Evolutionary conservation across 2,329 filamentous ascomycete species (phyloP).

Genomic region (Trichoderma sp.): DNA sequence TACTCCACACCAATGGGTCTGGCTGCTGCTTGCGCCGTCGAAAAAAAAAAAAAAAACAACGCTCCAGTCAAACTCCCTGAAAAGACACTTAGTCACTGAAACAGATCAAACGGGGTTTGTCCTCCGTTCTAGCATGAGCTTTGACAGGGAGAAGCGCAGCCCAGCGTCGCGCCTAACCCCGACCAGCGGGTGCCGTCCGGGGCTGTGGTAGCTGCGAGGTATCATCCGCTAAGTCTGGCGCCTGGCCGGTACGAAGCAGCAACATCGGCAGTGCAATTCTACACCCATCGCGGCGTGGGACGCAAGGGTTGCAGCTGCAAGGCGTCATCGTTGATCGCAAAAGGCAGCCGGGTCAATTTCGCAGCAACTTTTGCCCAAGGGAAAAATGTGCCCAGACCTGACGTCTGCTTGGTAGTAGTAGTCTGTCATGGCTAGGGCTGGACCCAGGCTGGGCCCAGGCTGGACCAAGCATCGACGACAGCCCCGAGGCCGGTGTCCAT

Average conservation of each 20-base stretch:
- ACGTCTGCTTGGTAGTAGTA: neutral
- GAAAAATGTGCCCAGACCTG: neutral
- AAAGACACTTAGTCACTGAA: neutral
- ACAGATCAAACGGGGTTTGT: neutral
- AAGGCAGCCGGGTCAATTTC: neutral
- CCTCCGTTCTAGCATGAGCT: neutral
- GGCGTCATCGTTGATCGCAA: neutral
- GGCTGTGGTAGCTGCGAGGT: neutral
- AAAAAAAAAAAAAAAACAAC: too few species aligned
- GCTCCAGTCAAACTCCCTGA: neutral
- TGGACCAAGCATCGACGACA: neutral
- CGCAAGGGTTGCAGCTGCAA: neutral
- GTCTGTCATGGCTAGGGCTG: neutral
- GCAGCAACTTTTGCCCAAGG: neutral
- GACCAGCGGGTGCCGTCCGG: neutral
- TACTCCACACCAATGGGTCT: conserved; percentile 11
- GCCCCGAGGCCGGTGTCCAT: neutral
- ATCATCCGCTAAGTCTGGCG: neutral
- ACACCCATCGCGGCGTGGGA: neutral
- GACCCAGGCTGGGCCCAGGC: neutral
- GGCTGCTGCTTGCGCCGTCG: conserved; percentile 3
- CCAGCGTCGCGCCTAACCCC: neutral
- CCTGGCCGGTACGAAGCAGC: neutral
- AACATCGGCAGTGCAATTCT: neutral
- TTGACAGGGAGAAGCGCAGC: neutral